Conservation (phyloP, 2,329 filamentous ascomycete genomes). For the Diaporthe velutina region DNA sequence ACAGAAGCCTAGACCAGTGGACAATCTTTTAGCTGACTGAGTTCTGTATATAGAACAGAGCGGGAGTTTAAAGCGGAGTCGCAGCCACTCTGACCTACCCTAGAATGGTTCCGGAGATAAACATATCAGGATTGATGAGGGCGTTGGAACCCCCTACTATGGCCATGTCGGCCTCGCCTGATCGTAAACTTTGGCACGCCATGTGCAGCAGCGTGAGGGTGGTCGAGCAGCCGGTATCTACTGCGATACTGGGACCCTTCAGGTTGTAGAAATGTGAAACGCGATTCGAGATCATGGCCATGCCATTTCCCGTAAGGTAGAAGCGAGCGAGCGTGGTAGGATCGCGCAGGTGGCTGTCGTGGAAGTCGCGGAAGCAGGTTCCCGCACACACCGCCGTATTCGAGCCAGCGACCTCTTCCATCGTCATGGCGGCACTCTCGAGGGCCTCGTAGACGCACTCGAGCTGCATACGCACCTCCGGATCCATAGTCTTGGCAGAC, state of each 20-base stretch:
- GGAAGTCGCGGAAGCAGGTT: slow-evolving; percentile 50
- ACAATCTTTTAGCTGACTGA: too few species aligned
- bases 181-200: neutral
- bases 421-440: slow-evolving; percentile 29
- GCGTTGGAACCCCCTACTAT: neutral
- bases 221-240: neutral
- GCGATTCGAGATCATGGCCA: neutral
- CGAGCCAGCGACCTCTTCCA: slow-evolving; percentile 46
- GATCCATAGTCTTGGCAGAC: slow-evolving; percentile 10
- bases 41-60: too few species aligned
- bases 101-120: too few species aligned
- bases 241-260: neutral
- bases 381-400: slow-evolving; percentile 52
- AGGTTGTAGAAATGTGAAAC: neutral
- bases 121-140: too few species aligned
- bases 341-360: slow-evolving; percentile 4
- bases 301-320: slow-evolving; percentile 5
- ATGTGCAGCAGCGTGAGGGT: neutral
- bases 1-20: too few species aligned
- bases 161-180: neutral
- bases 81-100: too few species aligned
- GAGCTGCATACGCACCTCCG: slow-evolving; percentile 26
- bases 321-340: slow-evolving; percentile 46
- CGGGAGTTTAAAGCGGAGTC: too few species aligned
- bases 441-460: slow-evolving; percentile 27